phyloP scores from a whole-genome alignment of 306 rosid species.

The Prunus dulcis region DNA sequence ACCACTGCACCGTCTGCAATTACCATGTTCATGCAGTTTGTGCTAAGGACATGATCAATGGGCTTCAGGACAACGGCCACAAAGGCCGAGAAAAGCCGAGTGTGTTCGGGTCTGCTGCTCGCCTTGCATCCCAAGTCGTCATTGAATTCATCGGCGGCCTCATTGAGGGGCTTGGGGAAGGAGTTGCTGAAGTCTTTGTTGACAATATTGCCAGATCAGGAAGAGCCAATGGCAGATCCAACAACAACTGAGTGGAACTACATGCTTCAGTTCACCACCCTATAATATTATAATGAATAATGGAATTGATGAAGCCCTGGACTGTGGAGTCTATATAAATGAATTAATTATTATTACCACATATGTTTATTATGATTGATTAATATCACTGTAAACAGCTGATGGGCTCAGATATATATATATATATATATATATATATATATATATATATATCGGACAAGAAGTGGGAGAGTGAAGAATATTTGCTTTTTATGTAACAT shows the following conservation, averaged over 20 bases:
- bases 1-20: slow-evolving; percentile 61
- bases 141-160: slow-evolving; percentile 66
- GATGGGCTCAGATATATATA: too few relatives aligned
- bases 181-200: slow-evolving; percentile 66
- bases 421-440: too few relatives aligned
- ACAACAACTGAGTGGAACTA: background rate
- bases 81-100: slow-evolving; percentile 45
- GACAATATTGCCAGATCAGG: slow-evolving; percentile 52
- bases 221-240: slow-evolving; percentile 7
- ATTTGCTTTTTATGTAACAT: background rate
- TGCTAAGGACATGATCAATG: slow-evolving; percentile 67
- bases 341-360: background rate
- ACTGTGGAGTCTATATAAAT: background rate
- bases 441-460: background rate
- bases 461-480: slow-evolving; percentile 2
- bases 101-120: slow-evolving; percentile 52
- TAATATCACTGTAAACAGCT: too few relatives aligned
- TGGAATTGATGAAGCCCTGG: background rate
- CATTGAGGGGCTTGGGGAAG: slow-evolving; percentile 77
- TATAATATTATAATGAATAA: too few relatives aligned
- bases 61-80: slow-evolving; percentile 57
- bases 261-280: too few relatives aligned
- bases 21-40: slow-evolving; percentile 72
- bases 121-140: slow-evolving; percentile 75
- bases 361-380: too few relatives aligned